Base-by-base conservation (phyloP, 441 rosid species). In the Euphorbia corollata region DNA sequence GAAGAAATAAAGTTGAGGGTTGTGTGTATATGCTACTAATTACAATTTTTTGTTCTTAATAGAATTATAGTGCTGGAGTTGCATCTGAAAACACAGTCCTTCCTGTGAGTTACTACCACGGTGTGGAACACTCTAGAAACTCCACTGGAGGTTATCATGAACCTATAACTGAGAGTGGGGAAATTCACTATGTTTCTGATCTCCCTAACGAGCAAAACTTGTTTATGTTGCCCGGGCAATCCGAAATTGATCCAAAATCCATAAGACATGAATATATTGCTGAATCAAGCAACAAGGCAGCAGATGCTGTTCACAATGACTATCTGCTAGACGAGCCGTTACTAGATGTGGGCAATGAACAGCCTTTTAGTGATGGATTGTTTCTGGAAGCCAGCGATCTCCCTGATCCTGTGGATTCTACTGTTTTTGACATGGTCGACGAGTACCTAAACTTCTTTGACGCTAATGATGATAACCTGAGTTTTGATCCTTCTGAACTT, bases 321-420 rank as follows among this genome's bases (percentile, higher is more conserved):
- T 82, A 76, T 73, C 75, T 86, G 47, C 78, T 80, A 64, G 81
- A 79, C 20, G 86, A 81, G 63, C 80, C 89, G 13, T 85, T 74
- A 77, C 56, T 82, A 73, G 89, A 86, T 76, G 81, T 78, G 41
- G 63, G 55, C 70, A 75, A 65, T 48, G 74, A 73, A 78, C 81
- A 74, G 78, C 80, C 79, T 51, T 77, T 73, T 19, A 62, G 20
- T 18, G 89, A 92, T 68, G 88, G 78, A 36, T 76, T 80, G 8
- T 87, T 75, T 82, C 65, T 86, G 58, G 96, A 89, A 75, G 81
- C 92, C 36, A 74, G 83, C 64, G 97, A 92, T 79, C 89, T 88
- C 64, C 78, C 81, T 50, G 70, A 73, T 65, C 65, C 71, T 7
- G 43, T 57, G 51, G 88, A 81, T 71, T 59, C 82, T 47, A 64